Percentiles rank a stretch among this genome's conserved stretches.
phyloP scores from a whole-genome alignment of 176 grass and related monocot genomes.

The Phragmites australis region DNA sequence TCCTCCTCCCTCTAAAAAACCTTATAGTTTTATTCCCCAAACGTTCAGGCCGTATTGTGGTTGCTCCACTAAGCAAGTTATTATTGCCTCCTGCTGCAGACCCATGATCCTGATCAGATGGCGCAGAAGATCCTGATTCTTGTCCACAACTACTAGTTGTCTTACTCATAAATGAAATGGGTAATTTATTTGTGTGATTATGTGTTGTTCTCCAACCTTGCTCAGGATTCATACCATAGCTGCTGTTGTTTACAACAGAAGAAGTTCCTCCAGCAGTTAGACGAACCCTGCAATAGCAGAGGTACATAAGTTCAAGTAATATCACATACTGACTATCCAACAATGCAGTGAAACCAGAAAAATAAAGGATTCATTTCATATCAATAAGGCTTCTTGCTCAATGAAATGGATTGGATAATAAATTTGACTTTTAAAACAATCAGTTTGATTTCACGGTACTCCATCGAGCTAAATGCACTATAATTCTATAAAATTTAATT shows the following conservation, averaged over 20 bases:
- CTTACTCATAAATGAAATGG: not conserved
- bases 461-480: constrained; percentile 17
- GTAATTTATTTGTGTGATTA: constrained; percentile 41
- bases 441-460: not conserved
- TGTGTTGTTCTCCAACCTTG: constrained; percentile 51
- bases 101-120: constrained; percentile 21
- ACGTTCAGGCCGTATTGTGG: not conserved
- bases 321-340: not conserved
- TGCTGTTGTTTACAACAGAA: constrained; percentile 14
- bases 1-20: constrained; percentile 43
- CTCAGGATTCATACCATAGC: constrained; percentile 14
- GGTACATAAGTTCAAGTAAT: constrained; percentile 11
- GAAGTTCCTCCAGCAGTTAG: constrained; percentile 26
- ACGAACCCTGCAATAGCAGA: constrained; percentile 32
- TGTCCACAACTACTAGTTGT: not conserved
- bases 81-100: constrained; percentile 27
- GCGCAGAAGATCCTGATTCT: constrained; percentile 30
- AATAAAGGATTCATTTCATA: constrained; percentile 33
- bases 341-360: not conserved
- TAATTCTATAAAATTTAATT: constrained; percentile 4
- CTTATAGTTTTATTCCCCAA: constrained; percentile 34
- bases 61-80: constrained; percentile 13
- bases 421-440: not conserved
- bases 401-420: constrained; percentile 1
- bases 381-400: not conserved